These are phyloP conservation scores for Arbutus unedo DNA, from an alignment of 148 eudicot genomes.

Conservation along the genomic window DNA sequence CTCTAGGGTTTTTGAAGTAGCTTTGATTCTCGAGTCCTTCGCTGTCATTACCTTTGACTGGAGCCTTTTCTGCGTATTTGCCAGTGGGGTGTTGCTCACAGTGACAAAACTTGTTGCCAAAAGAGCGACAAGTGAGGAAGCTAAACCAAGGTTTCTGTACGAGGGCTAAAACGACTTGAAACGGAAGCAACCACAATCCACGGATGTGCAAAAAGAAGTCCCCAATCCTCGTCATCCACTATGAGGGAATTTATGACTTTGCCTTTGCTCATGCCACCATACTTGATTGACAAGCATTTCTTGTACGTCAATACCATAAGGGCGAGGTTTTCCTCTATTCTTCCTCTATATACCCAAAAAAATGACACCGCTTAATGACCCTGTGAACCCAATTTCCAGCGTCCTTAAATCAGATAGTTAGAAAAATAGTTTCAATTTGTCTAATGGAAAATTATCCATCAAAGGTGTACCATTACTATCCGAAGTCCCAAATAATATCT, in stretches of 20 bases:
- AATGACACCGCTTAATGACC: constrained; percentile 62
- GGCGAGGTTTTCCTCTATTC: constrained; percentile 20
- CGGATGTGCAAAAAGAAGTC: constrained; percentile 72
- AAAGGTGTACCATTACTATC: constrained; percentile 40
- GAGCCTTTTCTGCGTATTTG: constrained; percentile 60
- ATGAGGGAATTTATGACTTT: constrained; percentile 54
- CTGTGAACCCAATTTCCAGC: constrained; percentile 17
- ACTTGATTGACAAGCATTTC: constrained; percentile 59
- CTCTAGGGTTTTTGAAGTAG: constrained; percentile 75
- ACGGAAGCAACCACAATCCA: constrained; percentile 82
- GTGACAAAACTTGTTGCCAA: constrained; percentile 62
- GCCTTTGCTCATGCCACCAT: constrained; percentile 52
- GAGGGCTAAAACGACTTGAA: constrained; percentile 70
- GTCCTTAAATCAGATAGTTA: constrained; percentile 15
- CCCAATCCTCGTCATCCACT: constrained; percentile 85
- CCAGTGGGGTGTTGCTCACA: constrained; percentile 77
- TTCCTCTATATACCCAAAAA: neutral
- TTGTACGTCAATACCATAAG: constrained; percentile 53
- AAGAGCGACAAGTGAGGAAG: constrained; percentile 72
- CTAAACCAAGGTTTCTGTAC: constrained; percentile 60
- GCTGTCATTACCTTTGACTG: constrained; percentile 86
- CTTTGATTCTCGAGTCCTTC: constrained; percentile 73
- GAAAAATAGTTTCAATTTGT: constrained; percentile 32
- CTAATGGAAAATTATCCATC: constrained; percentile 44
- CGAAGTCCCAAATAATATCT: constrained; percentile 52